Conservation (phyloP, 495 filamentous ascomycete genomes). For the Hyaloscypha variabilis region DNA sequence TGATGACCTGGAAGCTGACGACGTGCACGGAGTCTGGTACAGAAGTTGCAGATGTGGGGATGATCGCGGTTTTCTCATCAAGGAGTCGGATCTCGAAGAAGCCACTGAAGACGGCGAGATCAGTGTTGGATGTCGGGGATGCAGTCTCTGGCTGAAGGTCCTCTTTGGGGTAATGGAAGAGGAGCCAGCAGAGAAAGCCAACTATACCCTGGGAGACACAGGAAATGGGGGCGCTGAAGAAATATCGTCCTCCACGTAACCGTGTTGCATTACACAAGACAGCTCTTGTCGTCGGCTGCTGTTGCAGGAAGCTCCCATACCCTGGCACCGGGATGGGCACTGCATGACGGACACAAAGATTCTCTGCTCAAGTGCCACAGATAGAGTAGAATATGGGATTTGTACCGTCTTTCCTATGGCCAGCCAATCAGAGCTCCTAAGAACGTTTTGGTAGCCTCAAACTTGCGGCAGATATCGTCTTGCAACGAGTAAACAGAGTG, state of each 20-base stretch:
- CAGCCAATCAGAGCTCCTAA: slow-evolving; percentile 31
- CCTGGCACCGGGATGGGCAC: not conserved
- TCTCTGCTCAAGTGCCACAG: not conserved
- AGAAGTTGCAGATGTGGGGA: slow-evolving; percentile 82
- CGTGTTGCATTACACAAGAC: not conserved
- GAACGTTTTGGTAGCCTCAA: slow-evolving; percentile 34
- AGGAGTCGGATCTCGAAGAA: slow-evolving; percentile 71
- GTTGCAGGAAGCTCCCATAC: not conserved
- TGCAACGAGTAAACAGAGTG: slow-evolving; percentile 30
- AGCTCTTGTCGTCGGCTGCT: not conserved
- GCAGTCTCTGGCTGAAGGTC: slow-evolving; percentile 80
- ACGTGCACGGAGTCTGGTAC: slow-evolving; percentile 58
- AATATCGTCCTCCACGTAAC: not conserved
- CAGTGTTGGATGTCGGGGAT: slow-evolving; percentile 76
- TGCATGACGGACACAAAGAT: not conserved
- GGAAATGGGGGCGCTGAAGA: not conserved
- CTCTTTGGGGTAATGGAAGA: slow-evolving; percentile 67
- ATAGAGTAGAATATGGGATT: not conserved
- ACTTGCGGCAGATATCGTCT: slow-evolving; percentile 33
- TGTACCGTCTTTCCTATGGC: slow-evolving; percentile 36
- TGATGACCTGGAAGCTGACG: slow-evolving; percentile 69
- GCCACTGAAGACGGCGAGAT: slow-evolving; percentile 62
- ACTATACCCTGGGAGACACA: not conserved
- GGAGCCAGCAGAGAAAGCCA: slow-evolving; percentile 4
- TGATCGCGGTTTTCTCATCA: slow-evolving; percentile 67